Percentiles rank a stretch among this genome's conserved stretches.
Conservation (phyloP, 1,284 basidiomycete species). For the Pascua sp. region DNA sequence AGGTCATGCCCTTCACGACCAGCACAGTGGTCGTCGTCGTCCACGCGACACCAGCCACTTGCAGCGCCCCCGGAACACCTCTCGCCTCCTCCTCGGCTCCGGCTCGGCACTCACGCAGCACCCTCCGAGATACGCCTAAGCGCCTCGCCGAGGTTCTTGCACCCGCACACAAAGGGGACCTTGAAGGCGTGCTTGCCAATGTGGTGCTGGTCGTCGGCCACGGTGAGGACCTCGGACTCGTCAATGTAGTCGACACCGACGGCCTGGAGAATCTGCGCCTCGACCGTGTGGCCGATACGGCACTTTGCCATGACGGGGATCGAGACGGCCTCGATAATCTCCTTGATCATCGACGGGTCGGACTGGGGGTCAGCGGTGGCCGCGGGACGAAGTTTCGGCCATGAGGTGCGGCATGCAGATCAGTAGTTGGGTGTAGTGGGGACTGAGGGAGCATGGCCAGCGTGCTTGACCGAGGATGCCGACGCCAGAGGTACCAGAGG, state of each 20-base stretch:
- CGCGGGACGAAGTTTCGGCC: too few species aligned
- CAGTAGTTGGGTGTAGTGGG: too few species aligned
- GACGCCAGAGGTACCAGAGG: neutral
- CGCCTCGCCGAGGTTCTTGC: constrained; percentile 70
- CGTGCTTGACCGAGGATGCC: neutral
- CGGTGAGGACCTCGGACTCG: constrained; percentile 93
- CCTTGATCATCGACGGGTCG: constrained; percentile 95
- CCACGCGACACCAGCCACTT: too few species aligned
- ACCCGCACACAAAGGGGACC: constrained; percentile 63
- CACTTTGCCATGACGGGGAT: constrained; percentile 62
- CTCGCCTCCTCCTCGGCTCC: neutral
- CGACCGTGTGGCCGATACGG: constrained; percentile 95
- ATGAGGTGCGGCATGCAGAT: too few species aligned
- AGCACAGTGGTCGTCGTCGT: too few species aligned
- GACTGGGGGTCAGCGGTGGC: constrained; percentile 56
- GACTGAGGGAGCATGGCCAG: too few species aligned
- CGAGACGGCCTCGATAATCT: constrained; percentile 85
- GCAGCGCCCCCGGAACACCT: too few species aligned
- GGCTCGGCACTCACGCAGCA: constrained; percentile 60
- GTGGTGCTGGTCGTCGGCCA: constrained; percentile 81
- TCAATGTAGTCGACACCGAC: constrained; percentile 98
- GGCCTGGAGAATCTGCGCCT: constrained; percentile 92
- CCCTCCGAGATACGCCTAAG: constrained; percentile 95
- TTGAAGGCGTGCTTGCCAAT: constrained; percentile 86
- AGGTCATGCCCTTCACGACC: too few species aligned